Percentiles rank a stretch among this genome's conserved stretches.
Conservation (phyloP, 2,329 filamentous ascomycete species). For the Lecanicillium sp. region DNA sequence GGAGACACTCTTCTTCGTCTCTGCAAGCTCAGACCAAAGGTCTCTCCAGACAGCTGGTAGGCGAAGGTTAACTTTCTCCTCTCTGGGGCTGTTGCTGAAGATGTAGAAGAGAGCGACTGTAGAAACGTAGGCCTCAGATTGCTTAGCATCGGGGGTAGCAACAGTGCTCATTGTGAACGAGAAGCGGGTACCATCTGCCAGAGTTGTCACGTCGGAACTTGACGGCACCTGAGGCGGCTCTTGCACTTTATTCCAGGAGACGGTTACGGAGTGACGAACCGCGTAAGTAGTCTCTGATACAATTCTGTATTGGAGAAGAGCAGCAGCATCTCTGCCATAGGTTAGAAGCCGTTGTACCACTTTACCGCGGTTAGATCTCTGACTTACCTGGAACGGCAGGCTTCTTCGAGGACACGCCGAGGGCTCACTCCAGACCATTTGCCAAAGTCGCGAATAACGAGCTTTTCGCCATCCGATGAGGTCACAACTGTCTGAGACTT, state of each 20-base stretch:
- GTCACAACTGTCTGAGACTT: slow-evolving; percentile 50
- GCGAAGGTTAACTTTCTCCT: slow-evolving; percentile 76
- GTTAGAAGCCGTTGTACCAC: slow-evolving; percentile 5
- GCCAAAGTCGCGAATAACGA: slow-evolving; percentile 74
- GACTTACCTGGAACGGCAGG: slow-evolving; percentile 68
- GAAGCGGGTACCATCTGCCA: slow-evolving; percentile 42
- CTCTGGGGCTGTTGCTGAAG: slow-evolving; percentile 69
- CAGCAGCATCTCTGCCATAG: slow-evolving; percentile 55
- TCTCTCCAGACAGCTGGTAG: slow-evolving; percentile 78
- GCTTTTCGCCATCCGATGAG: slow-evolving; percentile 41
- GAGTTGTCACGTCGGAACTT: slow-evolving; percentile 35
- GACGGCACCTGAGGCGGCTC: slow-evolving; percentile 29
- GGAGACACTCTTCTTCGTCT: slow-evolving; percentile 59
- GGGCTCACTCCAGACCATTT: slow-evolving; percentile 73
- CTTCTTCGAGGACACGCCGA: slow-evolving; percentile 71
- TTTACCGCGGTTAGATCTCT: too few species aligned
- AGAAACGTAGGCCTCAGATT: slow-evolving; percentile 82
- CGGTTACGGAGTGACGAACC: slow-evolving; percentile 65
- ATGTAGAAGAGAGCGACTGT: slow-evolving; percentile 76
- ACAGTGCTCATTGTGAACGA: slow-evolving; percentile 67
- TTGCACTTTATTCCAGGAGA: slow-evolving; percentile 74
- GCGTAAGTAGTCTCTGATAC: slow-evolving; percentile 69
- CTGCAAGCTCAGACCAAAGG: slow-evolving; percentile 72
- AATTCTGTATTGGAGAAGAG: slow-evolving; percentile 58
- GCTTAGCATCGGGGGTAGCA: slow-evolving; percentile 65